phyloP scores from a whole-genome alignment of 2,329 filamentous ascomycete species.

The Aotearoamyces nothofagi region DNA sequence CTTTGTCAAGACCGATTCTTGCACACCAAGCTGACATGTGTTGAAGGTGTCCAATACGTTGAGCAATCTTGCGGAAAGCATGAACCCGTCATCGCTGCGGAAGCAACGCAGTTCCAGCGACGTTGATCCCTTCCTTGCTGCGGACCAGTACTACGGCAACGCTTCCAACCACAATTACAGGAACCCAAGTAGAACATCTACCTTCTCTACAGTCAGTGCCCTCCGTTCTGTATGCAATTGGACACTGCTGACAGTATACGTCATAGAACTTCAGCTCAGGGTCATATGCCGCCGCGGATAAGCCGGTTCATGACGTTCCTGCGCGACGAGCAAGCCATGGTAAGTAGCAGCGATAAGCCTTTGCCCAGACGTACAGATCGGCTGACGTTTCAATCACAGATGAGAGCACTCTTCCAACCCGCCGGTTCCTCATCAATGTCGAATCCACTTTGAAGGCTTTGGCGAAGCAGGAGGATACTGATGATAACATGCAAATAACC shows the following conservation, averaged over 20 bases:
- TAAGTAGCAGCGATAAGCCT: conserved; percentile 7
- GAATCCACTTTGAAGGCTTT: conserved; percentile 69
- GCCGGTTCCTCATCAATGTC: conserved; percentile 77
- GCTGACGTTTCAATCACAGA: conserved; percentile 49
- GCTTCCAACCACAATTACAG: conserved; percentile 11
- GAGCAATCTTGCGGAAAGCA: conserved; percentile 4
- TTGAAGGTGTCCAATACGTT: too few species aligned
- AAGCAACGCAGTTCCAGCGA: conserved; percentile 11
- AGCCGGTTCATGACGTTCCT: conserved; percentile 8
- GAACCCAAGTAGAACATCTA: conserved; percentile 15
- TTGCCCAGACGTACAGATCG: conserved; percentile 4
- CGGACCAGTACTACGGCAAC: conserved; percentile 18
- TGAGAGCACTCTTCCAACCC: conserved; percentile 51
- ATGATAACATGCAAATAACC: conserved; percentile 91
- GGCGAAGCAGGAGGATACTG: conserved; percentile 77
- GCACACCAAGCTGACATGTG: too few species aligned
- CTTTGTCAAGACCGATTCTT: too few species aligned
- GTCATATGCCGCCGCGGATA: too few species aligned
- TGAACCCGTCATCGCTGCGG: conserved; percentile 11
- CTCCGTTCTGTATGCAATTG: not conserved
- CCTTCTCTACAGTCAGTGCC: conserved; percentile 16
- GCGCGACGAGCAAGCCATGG: conserved; percentile 18
- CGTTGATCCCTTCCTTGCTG: conserved; percentile 16
- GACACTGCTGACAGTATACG: conserved; percentile 4
- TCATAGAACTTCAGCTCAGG: conserved; percentile 11